Base-by-base conservation (phyloP, 805 yeast species). In the Metschnikowia baotianmanensis region DNA sequence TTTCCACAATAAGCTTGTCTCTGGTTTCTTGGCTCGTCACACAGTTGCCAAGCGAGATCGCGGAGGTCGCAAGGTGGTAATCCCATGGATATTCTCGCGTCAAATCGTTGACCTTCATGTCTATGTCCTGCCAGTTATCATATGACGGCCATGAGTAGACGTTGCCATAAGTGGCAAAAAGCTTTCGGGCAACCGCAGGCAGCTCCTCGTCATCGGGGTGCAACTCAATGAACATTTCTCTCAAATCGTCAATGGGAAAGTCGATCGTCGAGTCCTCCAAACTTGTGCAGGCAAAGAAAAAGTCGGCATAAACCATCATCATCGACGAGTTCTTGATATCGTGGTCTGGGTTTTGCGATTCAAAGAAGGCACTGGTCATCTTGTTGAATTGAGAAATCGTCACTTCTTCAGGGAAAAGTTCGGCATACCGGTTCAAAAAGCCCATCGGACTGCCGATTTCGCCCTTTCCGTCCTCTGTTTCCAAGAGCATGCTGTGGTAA, bases 21-120 rank as follows among this genome's bases (percentile, higher is more conserved):
- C 53, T 50, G n/a, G 52, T 47, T 3, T 41, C 58, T 8, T 37
- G 15, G 40, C 53, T 52, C 26, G 44, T 43, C 20, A 69, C 57
- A 38, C 54, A 63, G 45, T 69, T 69, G 1, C 74, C 74, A 3
- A 69, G 48, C 9, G 56, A 53, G 6, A 69, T 53, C 16, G 63
- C 62, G 2, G 44, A 16, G 7, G 33, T 24, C 1, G 47, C 24
- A 7, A 30, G 11, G 8, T 32, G 39, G 13, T n/a, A n/a, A n/a
- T n/a, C n/a, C n/a, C n/a, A n/a, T n/a, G n/a, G n/a, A n/a, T n/a
- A n/a, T n/a, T n/a, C n/a, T n/a, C n/a, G n/a, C n/a, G n/a, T n/a
- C n/a, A n/a, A n/a, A n/a, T n/a, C n/a, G n/a, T n/a, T n/a, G n/a
- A n/a, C n/a, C n/a, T 60, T 57, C 33, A 27, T 24, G 7, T 39